Conservation (phyloP, 1,139 yeast species). For the Tardiomyces digboiensis region DNA sequence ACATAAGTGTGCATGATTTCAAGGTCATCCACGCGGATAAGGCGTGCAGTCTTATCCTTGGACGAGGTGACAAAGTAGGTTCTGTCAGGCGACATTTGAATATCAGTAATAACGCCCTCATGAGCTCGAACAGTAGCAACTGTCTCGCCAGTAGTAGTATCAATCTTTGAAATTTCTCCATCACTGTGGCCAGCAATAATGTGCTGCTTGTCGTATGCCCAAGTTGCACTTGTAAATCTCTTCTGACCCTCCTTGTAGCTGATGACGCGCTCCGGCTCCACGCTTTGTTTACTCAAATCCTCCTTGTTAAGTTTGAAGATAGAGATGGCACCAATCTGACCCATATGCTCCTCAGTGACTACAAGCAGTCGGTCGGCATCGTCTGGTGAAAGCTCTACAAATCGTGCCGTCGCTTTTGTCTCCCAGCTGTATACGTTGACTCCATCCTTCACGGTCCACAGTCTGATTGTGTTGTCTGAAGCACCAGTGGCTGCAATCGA, state of each 20-base stretch:
- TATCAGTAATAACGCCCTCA: conserved; percentile 61
- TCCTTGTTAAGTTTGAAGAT: conserved; percentile 52
- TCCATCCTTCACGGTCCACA: conserved; percentile 83
- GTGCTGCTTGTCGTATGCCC: conserved; percentile 68
- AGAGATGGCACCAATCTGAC: conserved; percentile 68
- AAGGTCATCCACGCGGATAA: conserved; percentile 71
- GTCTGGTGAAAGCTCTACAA: conserved; percentile 80
- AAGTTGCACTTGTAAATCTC: conserved; percentile 79
- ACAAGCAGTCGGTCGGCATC: conserved; percentile 54
- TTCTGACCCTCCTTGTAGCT: conserved; percentile 41
- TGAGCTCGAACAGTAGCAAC: conserved; percentile 54
- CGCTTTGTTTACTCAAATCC: conserved; percentile 26
- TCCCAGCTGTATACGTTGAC: conserved; percentile 66
- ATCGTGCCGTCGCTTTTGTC: conserved; percentile 77
- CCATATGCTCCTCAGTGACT: conserved; percentile 91
- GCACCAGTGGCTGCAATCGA: conserved; percentile 77
- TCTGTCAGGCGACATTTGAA: conserved; percentile 81
- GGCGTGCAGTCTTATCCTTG: conserved; percentile 81
- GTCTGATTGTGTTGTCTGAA: conserved; percentile 78
- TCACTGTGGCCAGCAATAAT: conserved; percentile 85
- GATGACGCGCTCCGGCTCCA: conserved; percentile 53
- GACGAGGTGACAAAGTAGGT: conserved; percentile 90
- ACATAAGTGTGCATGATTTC: conserved; percentile 64
- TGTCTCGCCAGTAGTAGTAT: conserved; percentile 65
- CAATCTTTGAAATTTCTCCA: conserved; percentile 76